A percentile compares a stretch with the other conserved stretches of the same genome.
These are phyloP conservation scores for Ophiocordyceps camponoti-floridani DNA, from an alignment of 2,329 filamentous ascomycete species.

Conservation along the genomic window DNA sequence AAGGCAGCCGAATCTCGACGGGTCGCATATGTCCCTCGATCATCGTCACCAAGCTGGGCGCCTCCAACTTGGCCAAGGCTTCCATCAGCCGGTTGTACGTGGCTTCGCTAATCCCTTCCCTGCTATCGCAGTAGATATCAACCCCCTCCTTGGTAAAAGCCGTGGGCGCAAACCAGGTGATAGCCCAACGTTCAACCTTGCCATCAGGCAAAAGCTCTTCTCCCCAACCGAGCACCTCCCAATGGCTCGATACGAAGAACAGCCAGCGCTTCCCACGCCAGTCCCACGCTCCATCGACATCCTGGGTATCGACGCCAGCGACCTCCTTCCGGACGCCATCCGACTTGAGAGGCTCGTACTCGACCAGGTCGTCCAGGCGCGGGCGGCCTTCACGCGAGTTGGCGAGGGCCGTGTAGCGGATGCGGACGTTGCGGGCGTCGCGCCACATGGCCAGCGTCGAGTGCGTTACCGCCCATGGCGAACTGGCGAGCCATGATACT, in stretches of 20 bases:
- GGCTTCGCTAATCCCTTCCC: conserved; percentile 38
- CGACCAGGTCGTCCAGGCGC: conserved; percentile 54
- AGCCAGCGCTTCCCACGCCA: conserved; percentile 69
- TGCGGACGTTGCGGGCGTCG: conserved; percentile 59
- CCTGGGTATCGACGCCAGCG: conserved; percentile 41
- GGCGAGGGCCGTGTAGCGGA: conserved; percentile 48
- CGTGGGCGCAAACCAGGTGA: conserved; percentile 74
- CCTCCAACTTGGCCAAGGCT: conserved; percentile 26
- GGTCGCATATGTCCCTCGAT: conserved; percentile 28
- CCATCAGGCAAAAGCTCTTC: conserved; percentile 24
- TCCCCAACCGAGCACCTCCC: conserved; percentile 69
- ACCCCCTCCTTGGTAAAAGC: conserved; percentile 69
- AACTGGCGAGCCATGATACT: conserved; percentile 42
- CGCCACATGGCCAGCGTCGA: conserved; percentile 69
- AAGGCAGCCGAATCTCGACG: conserved; percentile 33
- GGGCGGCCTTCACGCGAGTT: conserved; percentile 16
- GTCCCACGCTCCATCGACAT: conserved; percentile 31
- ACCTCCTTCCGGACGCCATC: conserved; percentile 38
- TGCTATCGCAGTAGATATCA: conserved; percentile 55
- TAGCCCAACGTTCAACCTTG: conserved; percentile 45
- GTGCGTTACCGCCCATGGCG: conserved; percentile 53
- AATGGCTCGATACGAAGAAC: conserved; percentile 53
- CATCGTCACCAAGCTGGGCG: conserved; percentile 35
- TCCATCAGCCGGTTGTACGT: conserved; percentile 37
- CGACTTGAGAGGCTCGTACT: conserved; percentile 40